Evolutionary conservation across 2,329 filamentous ascomycete species (phyloP).

Genomic region (Xylaria digitata): DNA sequence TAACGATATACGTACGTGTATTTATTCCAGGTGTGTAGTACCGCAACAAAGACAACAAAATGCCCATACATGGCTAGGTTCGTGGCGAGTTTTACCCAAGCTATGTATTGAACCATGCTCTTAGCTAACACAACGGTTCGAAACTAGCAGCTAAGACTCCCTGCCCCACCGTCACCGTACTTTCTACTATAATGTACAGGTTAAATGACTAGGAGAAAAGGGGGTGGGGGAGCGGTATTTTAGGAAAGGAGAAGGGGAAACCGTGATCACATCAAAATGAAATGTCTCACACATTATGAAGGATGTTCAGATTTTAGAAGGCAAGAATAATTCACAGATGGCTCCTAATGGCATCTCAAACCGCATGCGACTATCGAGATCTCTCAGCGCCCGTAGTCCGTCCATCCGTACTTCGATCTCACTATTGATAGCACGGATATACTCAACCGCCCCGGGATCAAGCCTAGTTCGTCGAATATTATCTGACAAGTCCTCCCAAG

Average conservation of each 20-base stretch:
- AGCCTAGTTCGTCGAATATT: background rate
- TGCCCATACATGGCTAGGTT: background rate
- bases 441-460: background rate
- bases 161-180: too few relatives aligned
- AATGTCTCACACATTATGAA: background rate
- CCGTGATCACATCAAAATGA: background rate
- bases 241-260: background rate
- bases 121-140: background rate
- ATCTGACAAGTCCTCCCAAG: conserved; percentile 1
- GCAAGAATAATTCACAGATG: conserved; percentile 1
- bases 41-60: background rate
- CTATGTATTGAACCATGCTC: background rate
- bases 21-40: background rate
- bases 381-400: background rate
- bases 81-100: background rate
- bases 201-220: background rate
- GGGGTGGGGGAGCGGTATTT: background rate
- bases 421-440: background rate
- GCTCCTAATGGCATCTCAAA: conserved; percentile 2
- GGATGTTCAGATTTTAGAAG: background rate
- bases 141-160: background rate
- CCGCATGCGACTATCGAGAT: background rate
- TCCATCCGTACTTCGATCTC: background rate
- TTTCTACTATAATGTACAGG: background rate
- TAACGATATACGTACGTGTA: background rate